phyloP scores from a whole-genome alignment of 2,329 filamentous ascomycete species.

The Cadophora luteo-olivacea region DNA sequence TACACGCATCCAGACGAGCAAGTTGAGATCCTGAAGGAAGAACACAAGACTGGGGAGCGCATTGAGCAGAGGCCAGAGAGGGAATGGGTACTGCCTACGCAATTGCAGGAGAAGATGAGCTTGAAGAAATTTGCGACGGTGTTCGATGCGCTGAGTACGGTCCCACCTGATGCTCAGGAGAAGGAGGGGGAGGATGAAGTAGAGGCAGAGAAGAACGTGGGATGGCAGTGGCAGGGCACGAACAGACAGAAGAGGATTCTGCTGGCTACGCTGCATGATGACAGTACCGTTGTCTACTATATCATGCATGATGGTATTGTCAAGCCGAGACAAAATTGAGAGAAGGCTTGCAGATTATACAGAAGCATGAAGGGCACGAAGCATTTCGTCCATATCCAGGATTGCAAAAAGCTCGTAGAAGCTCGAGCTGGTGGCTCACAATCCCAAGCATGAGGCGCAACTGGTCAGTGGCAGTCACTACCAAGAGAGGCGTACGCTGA shows the following conservation, averaged over 20 bases:
- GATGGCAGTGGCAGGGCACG: slow-evolving; percentile 51
- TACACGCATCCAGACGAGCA: slow-evolving; percentile 87
- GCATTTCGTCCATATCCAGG: neutral
- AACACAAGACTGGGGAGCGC: slow-evolving; percentile 54
- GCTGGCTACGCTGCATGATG: slow-evolving; percentile 77
- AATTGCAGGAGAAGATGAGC: slow-evolving; percentile 76
- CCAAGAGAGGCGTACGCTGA: neutral
- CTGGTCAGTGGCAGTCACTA: slow-evolving; percentile 26
- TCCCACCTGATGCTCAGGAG: slow-evolving; percentile 48
- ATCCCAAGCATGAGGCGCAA: slow-evolving; percentile 75
- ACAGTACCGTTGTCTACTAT: slow-evolving; percentile 86
- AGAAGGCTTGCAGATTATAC: neutral
- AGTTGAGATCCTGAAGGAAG: slow-evolving; percentile 70
- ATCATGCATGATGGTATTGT: slow-evolving; percentile 86
- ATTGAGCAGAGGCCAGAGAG: slow-evolving; percentile 60
- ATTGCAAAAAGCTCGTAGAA: slow-evolving; percentile 61
- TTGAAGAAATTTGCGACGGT: slow-evolving; percentile 69
- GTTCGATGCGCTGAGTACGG: slow-evolving; percentile 66
- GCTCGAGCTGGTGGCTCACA: slow-evolving; percentile 70
- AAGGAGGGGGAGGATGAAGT: slow-evolving; percentile 27
- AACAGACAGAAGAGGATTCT: slow-evolving; percentile 70
- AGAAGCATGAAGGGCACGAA: neutral
- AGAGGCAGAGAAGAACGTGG: slow-evolving; percentile 41
- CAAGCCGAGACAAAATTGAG: slow-evolving; percentile 82
- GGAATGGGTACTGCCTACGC: slow-evolving; percentile 81